Conservation (phyloP, 495 filamentous ascomycete genomes). For the Talaromyces thailandensis region DNA sequence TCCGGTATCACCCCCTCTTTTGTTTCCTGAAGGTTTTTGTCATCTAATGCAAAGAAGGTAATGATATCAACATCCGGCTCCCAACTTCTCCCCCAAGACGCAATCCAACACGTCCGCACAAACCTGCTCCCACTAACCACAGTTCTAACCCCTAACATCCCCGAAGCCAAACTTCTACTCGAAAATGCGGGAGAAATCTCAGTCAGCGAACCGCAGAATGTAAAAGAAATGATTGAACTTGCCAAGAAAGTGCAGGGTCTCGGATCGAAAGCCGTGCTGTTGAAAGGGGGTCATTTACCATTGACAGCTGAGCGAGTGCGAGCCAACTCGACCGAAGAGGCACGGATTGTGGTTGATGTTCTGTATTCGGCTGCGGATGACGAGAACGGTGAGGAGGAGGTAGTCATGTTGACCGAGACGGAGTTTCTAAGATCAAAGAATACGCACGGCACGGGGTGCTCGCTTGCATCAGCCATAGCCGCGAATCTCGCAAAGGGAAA, state of each 20-base stretch:
- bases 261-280: slow-evolving; percentile 69
- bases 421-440: slow-evolving; percentile 62
- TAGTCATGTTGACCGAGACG: slow-evolving; percentile 52
- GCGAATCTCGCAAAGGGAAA: slow-evolving; percentile 69
- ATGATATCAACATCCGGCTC: slow-evolving; percentile 88
- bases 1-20: slow-evolving; percentile 48
- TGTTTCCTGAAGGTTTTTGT: slow-evolving; percentile 4
- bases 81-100: slow-evolving; percentile 59
- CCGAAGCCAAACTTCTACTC: slow-evolving; percentile 73
- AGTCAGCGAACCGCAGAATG: slow-evolving; percentile 37
- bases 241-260: slow-evolving; percentile 55
- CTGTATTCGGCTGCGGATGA: slow-evolving; percentile 31
- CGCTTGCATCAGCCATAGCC: slow-evolving; percentile 87
- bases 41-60: slow-evolving; percentile 44
- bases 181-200: slow-evolving; percentile 41
- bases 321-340: slow-evolving; percentile 47
- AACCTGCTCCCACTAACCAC: slow-evolving; percentile 68
- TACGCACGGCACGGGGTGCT: slow-evolving; percentile 94
- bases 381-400: slow-evolving; percentile 28
- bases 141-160: slow-evolving; percentile 84
- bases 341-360: slow-evolving; percentile 62
- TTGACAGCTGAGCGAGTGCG: slow-evolving; percentile 49
- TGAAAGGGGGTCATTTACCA: slow-evolving; percentile 92
- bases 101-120: slow-evolving; percentile 54
- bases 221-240: slow-evolving; percentile 56